These are phyloP conservation scores for Cryptosporidium andersoni DNA, from an alignment of 169 alveolate species.

Conservation along the genomic window DNA sequence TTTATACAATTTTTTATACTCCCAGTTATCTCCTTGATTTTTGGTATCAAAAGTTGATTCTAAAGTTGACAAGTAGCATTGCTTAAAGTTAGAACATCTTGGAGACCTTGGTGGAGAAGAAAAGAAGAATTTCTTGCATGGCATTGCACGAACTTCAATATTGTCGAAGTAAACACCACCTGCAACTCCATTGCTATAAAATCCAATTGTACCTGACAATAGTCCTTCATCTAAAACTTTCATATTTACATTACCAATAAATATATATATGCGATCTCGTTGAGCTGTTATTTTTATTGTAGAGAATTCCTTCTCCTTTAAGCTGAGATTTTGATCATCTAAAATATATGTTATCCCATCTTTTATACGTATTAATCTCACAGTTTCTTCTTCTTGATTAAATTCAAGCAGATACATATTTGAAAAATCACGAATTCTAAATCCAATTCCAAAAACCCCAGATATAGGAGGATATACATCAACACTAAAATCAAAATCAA, in stretches of 20 bases:
- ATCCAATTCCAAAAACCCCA: conserved; percentile 86
- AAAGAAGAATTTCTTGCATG: conserved; percentile 72
- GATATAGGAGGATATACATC: conserved; percentile 77
- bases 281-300: conserved; percentile 30
- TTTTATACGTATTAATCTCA: conserved; percentile 82
- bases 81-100: conserved; percentile 71
- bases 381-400: conserved; percentile 79
- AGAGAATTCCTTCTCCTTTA: conserved; percentile 8
- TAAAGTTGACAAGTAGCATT: conserved; percentile 72
- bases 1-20: conserved; percentile 60
- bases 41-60: conserved; percentile 50
- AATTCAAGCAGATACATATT: conserved; percentile 84
- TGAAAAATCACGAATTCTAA: conserved; percentile 84
- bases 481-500: conserved; percentile 79
- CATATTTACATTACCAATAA: conserved; percentile 20
- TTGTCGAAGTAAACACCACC: conserved; percentile 85
- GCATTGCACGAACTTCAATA: conserved; percentile 79
- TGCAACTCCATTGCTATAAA: conserved; percentile 84
- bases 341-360: conserved; percentile 81
- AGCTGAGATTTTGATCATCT: conserved; percentile 55
- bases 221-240: conserved; percentile 84
- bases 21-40: conserved; percentile 70
- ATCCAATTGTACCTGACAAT: conserved; percentile 85
- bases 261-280: conserved; percentile 39
- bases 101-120: conserved; percentile 75